Evolutionary conservation across 2,329 filamentous ascomycete genomes (phyloP).

Genomic region (Cladosporium sp.): DNA sequence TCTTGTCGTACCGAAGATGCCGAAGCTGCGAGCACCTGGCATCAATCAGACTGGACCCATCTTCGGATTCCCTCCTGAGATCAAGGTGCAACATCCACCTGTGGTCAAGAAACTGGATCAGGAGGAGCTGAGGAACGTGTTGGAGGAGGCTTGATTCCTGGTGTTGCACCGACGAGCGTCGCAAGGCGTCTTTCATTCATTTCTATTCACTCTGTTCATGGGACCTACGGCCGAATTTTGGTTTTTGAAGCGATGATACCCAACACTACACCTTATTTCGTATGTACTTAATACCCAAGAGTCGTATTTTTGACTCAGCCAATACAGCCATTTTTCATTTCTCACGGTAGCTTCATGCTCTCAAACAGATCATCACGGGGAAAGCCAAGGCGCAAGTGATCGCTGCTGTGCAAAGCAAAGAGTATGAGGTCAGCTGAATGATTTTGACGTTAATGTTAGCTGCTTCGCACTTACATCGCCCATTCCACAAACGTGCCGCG

Average conservation of each 20-base stretch:
- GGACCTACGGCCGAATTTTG: slow-evolving; percentile 20
- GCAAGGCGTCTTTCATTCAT: background rate
- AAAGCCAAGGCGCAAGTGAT: slow-evolving; percentile 10
- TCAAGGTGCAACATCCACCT: slow-evolving; percentile 55
- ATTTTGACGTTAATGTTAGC: too few relatives aligned
- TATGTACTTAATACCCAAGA: slow-evolving; percentile 12
- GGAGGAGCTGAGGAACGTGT: slow-evolving; percentile 54
- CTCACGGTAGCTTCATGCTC: slow-evolving; percentile 4
- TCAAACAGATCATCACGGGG: slow-evolving; percentile 6
- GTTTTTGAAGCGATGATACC: slow-evolving; percentile 20
- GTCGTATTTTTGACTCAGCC: background rate
- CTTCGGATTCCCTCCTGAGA: slow-evolving; percentile 66
- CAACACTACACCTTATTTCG: slow-evolving; percentile 15
- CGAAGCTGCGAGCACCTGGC: slow-evolving; percentile 61
- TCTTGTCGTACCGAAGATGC: slow-evolving; percentile 40
- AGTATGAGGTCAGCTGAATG: background rate
- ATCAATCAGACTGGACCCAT: slow-evolving; percentile 79
- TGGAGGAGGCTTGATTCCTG: slow-evolving; percentile 23
- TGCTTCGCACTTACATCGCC: background rate
- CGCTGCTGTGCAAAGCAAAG: background rate
- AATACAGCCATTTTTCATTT: background rate
- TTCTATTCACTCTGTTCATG: slow-evolving; percentile 10
- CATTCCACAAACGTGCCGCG: slow-evolving; percentile 15
- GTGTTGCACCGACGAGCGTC: background rate
- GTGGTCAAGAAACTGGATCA: slow-evolving; percentile 61